These are phyloP conservation scores for Wickerhamomyces chambardii DNA, from an alignment of 805 yeast genomes.

Conservation along the genomic window DNA sequence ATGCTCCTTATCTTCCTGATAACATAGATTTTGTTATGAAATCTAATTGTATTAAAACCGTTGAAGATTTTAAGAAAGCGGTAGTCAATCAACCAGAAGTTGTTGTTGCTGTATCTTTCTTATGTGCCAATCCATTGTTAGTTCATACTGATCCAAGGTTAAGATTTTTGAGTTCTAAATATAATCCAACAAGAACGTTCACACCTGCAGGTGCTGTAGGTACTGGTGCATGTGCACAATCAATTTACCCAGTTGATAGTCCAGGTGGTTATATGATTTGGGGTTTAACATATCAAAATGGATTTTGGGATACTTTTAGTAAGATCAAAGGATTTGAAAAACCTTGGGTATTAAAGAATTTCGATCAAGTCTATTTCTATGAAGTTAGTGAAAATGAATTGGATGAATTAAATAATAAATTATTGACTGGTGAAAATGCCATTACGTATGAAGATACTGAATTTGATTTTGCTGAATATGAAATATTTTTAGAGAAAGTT, in stretches of 20 bases:
- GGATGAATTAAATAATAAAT: slow-evolving; percentile 17
- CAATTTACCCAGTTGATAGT: slow-evolving; percentile 20
- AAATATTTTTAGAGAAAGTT: slow-evolving; percentile 18
- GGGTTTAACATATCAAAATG: slow-evolving; percentile 21
- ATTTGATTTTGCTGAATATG: slow-evolving; percentile 24
- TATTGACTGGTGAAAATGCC: slow-evolving; percentile 20
- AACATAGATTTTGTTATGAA: slow-evolving; percentile 18
- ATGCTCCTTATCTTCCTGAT: slow-evolving; percentile 22
- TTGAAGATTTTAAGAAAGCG: slow-evolving; percentile 16
- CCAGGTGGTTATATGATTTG: slow-evolving; percentile 25
- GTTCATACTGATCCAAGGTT: slow-evolving; percentile 23
- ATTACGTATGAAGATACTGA: slow-evolving; percentile 18
- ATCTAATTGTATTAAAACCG: slow-evolving; percentile 16
- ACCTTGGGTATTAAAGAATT: slow-evolving; percentile 24
- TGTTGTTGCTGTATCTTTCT: slow-evolving; percentile 20
- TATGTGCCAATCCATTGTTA: slow-evolving; percentile 19
- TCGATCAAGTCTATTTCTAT: slow-evolving; percentile 25
- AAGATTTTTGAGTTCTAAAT: slow-evolving; percentile 13
- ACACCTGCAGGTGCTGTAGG: slow-evolving; percentile 22
- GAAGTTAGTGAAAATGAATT: slow-evolving; percentile 24
- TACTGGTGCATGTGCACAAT: slow-evolving; percentile 19
- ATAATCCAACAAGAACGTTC: slow-evolving; percentile 22
- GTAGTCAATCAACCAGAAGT: slow-evolving; percentile 17
- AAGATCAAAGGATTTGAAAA: slow-evolving; percentile 11
- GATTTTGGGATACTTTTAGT: slow-evolving; percentile 25